phyloP scores from a whole-genome alignment of 2,329 filamentous ascomycete species.

The Atkinsonella texensis region DNA sequence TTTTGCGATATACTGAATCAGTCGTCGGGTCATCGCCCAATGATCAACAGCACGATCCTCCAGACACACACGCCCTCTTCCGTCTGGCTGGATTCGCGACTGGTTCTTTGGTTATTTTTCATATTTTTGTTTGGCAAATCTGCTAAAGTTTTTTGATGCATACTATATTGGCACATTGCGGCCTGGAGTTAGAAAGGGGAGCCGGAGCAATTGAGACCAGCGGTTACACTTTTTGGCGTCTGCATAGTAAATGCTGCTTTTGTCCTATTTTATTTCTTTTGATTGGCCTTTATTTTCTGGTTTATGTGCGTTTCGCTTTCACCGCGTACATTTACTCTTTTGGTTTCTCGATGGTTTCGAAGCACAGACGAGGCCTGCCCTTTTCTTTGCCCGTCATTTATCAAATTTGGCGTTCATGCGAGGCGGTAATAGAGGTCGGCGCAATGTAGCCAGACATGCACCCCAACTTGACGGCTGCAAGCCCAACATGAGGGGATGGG shows the following conservation, averaged over 20 bases:
- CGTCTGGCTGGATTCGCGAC: not conserved
- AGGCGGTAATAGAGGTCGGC: not conserved
- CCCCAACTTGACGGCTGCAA: conserved; percentile 1
- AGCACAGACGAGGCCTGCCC: not conserved
- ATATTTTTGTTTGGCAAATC: not conserved
- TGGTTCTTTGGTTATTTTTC: not conserved
- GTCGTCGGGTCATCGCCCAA: not conserved
- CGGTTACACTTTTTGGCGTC: conserved; percentile 8
- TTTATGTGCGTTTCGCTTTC: not conserved
- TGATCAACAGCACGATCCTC: not conserved
- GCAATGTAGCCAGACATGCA: not conserved
- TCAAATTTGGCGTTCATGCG: conserved; percentile 4
- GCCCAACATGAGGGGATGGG: not conserved
- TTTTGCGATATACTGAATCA: not conserved
- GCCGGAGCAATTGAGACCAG: conserved; percentile 3
- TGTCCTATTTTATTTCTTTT: not conserved
- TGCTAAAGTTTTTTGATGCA: not conserved
- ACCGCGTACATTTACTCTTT: not conserved
- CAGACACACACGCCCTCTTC: too few species aligned
- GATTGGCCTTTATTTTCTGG: not conserved
- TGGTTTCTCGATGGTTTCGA: not conserved
- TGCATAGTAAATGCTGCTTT: conserved; percentile 6
- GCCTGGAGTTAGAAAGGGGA: conserved; percentile 7
- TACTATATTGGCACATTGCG: not conserved
- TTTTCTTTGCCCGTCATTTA: conserved; percentile 3